These are phyloP conservation scores for Euphorbia pulcherrima DNA, from an alignment of 345 rosid species.

Conservation along the genomic window DNA sequence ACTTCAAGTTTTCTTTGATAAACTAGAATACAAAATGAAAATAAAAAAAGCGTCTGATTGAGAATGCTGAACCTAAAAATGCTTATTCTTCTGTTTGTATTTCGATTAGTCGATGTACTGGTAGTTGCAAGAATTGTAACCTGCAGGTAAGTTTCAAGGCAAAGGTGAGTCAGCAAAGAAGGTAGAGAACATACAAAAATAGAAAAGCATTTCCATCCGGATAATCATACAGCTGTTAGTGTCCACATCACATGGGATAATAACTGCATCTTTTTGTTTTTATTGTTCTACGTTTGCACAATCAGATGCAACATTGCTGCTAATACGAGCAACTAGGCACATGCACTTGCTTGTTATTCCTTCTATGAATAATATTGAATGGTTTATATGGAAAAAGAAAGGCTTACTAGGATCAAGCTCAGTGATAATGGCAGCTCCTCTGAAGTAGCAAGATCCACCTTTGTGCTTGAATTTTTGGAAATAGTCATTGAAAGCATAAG, in stretches of 20 bases:
- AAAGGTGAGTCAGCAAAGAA: neutral
- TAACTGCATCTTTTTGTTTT: neutral
- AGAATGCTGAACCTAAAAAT: neutral
- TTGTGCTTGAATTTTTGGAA: conserved; percentile 55
- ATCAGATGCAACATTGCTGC: neutral
- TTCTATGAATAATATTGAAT: too few species aligned
- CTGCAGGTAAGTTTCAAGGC: conserved; percentile 28
- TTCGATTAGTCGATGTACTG: conserved; percentile 32
- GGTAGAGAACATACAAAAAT: neutral
- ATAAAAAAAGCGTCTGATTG: neutral
- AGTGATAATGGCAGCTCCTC: conserved; percentile 66
- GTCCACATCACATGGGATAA: too few species aligned
- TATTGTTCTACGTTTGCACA: neutral
- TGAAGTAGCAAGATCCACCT: conserved; percentile 81
- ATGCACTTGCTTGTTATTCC: too few species aligned
- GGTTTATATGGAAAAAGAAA: neutral
- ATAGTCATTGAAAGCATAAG: conserved; percentile 74
- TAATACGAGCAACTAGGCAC: neutral
- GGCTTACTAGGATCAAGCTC: conserved; percentile 74
- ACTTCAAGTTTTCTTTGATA: neutral
- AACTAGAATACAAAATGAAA: too few species aligned
- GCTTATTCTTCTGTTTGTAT: neutral
- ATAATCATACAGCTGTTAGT: too few species aligned
- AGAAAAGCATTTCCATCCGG: neutral
- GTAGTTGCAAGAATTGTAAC: conserved; percentile 39